phyloP scores from a whole-genome alignment of 768 basidiomycete genomes.

The Amanita rimosa region DNA sequence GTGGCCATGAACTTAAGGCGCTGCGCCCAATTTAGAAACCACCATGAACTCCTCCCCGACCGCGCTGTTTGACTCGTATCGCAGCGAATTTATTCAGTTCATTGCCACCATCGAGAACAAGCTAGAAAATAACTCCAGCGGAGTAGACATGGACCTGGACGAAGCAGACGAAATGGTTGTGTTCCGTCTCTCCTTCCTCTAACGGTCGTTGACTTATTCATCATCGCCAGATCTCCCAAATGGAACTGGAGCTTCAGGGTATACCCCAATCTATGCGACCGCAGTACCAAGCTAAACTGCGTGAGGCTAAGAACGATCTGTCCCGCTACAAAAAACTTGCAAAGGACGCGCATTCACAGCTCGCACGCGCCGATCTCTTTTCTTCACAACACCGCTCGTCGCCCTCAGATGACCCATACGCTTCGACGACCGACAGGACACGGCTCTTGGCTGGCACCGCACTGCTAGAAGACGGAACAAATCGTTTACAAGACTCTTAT shows the following conservation, averaged over 20 bases:
- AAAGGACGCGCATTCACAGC: slow-evolving; percentile 59
- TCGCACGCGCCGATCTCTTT: slow-evolving; percentile 72
- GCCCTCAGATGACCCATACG: slow-evolving; percentile 75
- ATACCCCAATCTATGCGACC: slow-evolving; percentile 80
- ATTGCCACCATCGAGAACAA: slow-evolving; percentile 65
- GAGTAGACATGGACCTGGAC: slow-evolving; percentile 92
- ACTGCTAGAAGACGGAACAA: slow-evolving; percentile 73
- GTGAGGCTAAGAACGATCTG: slow-evolving; percentile 65
- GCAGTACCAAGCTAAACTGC: slow-evolving; percentile 67
- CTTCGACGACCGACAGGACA: slow-evolving; percentile 57
- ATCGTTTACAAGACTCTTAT: slow-evolving; percentile 82
- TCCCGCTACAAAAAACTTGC: slow-evolving; percentile 71
- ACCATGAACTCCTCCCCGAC: slow-evolving; percentile 78
- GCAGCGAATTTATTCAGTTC: slow-evolving; percentile 84
- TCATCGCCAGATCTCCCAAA: slow-evolving; percentile 75
- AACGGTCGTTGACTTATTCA: slow-evolving; percentile 5
- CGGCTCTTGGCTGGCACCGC: slow-evolving; percentile 71
- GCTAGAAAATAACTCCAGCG: slow-evolving; percentile 62
- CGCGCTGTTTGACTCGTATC: slow-evolving; percentile 83
- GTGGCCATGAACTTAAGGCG: background rate
- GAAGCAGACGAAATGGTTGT: slow-evolving; percentile 94
- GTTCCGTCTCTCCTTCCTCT: slow-evolving; percentile 11
- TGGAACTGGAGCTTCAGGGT: slow-evolving; percentile 97
- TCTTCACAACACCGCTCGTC: slow-evolving; percentile 26
- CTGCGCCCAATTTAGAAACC: background rate